Base-by-base conservation (phyloP, 305 asterid genomes). In the Fraxinus angustifolia region DNA sequence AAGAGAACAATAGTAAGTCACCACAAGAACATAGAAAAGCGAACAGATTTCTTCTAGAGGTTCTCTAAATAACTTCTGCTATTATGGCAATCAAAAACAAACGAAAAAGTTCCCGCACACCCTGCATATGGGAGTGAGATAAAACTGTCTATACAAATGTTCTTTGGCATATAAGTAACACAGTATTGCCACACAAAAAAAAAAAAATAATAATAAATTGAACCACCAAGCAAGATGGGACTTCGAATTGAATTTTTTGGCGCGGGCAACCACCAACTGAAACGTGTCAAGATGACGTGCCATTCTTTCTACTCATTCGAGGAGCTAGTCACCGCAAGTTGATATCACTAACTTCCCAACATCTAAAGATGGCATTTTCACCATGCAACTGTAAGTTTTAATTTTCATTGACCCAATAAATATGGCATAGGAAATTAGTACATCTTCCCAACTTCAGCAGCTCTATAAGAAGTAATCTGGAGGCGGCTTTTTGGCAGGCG, bases 401-500 rank as follows among this genome's bases (percentile, higher is more conserved):
- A 72, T 33, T 31, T 60, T 8, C 73, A 58, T 53, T 12, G 35
- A 65, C 35, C 35, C 21, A 34, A 34, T 48, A 19, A 21, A 21
- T 72, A 33, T 67, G 2, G 75, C 70, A 7, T 23, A 31, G 70
- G n/a, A 10, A 23, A 65, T 11, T 2, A 26, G 58, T 78, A 42
- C 38, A 50, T 62, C 10, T 67, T 75, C 74, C 65, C 19, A 48
- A 34, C 7, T 42, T 53, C 82, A 34, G 16, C 48, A 45, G 19
- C 50, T 75, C 87, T 88, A 95, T 73, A 95, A 90, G 89, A 95
- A 95, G 91, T 94, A 95, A 88, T 95, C 98, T 1, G 97, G 98
- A 26, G 97, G 94, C 36, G 97, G 92, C 80, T 84, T 95, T 83
- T 89, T 94, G 45, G 92, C 88, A 0, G 95, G 97, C 28, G 91